Percentiles rank a stretch among this genome's conserved stretches.
Evolutionary conservation across 2,329 filamentous ascomycete genomes (phyloP).

Genomic region (Sordariomycetes sp.): DNA sequence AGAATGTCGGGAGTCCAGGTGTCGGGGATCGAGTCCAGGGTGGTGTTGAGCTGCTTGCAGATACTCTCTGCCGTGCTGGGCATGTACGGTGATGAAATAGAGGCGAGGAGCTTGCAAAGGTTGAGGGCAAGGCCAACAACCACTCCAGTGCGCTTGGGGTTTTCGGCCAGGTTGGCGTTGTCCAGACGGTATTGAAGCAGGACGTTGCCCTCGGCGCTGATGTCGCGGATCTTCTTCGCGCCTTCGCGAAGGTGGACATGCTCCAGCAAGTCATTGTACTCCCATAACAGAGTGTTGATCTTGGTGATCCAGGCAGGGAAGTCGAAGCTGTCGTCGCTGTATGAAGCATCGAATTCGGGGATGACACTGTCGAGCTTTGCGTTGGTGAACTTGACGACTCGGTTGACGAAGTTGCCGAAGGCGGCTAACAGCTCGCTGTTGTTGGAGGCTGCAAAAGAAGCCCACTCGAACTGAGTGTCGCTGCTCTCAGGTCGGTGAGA

Average conservation of each 20-base stretch:
- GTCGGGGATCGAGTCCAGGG: constrained; percentile 33
- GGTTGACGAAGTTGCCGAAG: constrained; percentile 66
- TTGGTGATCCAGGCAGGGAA: constrained; percentile 37
- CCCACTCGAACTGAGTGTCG: constrained; percentile 88
- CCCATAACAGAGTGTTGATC: constrained; percentile 54
- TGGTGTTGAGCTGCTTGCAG: constrained; percentile 56
- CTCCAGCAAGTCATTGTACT: constrained; percentile 61
- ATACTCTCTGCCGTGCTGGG: constrained; percentile 70
- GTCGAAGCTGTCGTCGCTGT: constrained; percentile 45
- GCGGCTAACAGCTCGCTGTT: constrained; percentile 81
- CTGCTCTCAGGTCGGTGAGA: constrained; percentile 76
- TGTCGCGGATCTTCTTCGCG: constrained; percentile 54
- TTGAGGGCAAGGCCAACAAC: constrained; percentile 76
- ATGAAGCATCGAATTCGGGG: constrained; percentile 46
- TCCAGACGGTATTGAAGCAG: constrained; percentile 43
- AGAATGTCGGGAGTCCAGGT: constrained; percentile 54
- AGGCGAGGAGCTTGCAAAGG: constrained; percentile 72
- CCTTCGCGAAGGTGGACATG: constrained; percentile 62
- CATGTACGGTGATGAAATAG: constrained; percentile 75
- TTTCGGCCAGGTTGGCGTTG: constrained; percentile 43
- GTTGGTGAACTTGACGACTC: constrained; percentile 67
- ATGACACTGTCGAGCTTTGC: constrained; percentile 64
- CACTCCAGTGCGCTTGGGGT: constrained; percentile 43
- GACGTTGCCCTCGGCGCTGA: constrained; percentile 49
- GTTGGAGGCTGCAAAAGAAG: constrained; percentile 71